A percentile compares a stretch with the other conserved stretches of the same genome.
phyloP scores from a whole-genome alignment of 495 filamentous ascomycete genomes.

The Cryomyces antarcticus region DNA sequence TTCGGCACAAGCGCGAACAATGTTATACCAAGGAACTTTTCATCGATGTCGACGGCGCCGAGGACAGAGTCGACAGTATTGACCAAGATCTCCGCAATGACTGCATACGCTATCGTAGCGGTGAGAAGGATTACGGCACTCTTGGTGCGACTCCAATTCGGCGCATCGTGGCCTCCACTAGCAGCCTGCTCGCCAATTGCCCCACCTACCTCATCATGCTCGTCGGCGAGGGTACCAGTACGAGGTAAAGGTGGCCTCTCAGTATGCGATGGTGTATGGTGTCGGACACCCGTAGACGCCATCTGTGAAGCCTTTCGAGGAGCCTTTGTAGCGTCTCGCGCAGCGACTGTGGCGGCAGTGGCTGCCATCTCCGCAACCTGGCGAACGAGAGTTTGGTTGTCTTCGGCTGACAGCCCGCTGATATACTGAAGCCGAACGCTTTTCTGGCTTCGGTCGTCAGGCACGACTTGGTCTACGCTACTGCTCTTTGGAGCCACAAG shows the following conservation, averaged over 20 bases:
- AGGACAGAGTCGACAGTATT: constrained; percentile 91
- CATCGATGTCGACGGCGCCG: constrained; percentile 73
- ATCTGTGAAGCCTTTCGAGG: constrained; percentile 26
- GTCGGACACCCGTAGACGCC: constrained; percentile 9
- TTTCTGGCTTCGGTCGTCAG: constrained; percentile 9
- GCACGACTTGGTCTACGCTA: constrained; percentile 16
- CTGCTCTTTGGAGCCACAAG: constrained; percentile 27
- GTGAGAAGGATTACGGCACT: constrained; percentile 73
- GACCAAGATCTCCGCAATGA: constrained; percentile 93
- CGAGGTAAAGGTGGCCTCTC: constrained; percentile 6
- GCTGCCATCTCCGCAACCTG: constrained; percentile 84
- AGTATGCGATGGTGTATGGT: not conserved
- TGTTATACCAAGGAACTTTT: constrained; percentile 96
- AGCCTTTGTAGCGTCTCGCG: constrained; percentile 46
- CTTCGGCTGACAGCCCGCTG: constrained; percentile 50
- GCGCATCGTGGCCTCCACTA: constrained; percentile 80
- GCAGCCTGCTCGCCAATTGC: constrained; percentile 19
- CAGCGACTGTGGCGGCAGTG: constrained; percentile 72
- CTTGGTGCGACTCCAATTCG: constrained; percentile 89
- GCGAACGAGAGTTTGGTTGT: constrained; percentile 60
- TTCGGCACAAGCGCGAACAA: constrained; percentile 94
- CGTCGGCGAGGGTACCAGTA: constrained; percentile 13
- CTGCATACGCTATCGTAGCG: constrained; percentile 79
- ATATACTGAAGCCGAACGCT: constrained; percentile 25
- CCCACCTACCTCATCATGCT: constrained; percentile 19